A percentile compares a stretch with the other conserved stretches of the same genome.
These are phyloP conservation scores for Pseudogymnoascus sp. DNA, from an alignment of 2,329 filamentous ascomycete species.

Conservation along the genomic window DNA sequence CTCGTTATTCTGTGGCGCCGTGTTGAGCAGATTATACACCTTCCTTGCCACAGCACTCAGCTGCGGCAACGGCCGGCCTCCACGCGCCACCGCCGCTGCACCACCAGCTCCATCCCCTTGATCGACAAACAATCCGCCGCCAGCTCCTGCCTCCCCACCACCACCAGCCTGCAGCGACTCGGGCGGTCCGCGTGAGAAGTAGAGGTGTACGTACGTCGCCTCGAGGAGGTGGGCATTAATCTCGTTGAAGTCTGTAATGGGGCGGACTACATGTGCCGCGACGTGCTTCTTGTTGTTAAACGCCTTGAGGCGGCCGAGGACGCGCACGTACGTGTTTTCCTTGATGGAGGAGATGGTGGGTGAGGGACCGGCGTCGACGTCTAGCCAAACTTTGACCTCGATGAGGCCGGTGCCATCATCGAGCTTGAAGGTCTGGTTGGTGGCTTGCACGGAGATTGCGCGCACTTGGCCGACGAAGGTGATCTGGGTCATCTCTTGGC, in stretches of 20 bases:
- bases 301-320: conserved; percentile 75
- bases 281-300: conserved; percentile 82
- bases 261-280: conserved; percentile 71
- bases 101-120: conserved; percentile 29
- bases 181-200: conserved; percentile 64
- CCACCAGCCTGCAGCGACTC: conserved; percentile 31
- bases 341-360: conserved; percentile 47
- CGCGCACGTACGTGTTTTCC: conserved; percentile 72
- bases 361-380: conserved; percentile 36
- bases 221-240: conserved; percentile 88
- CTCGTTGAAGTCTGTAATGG: conserved; percentile 81
- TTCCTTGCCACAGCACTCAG: conserved; percentile 53
- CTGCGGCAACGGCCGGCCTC: conserved; percentile 31
- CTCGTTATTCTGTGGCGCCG: conserved; percentile 65
- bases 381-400: conserved; percentile 82
- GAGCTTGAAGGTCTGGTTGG: conserved; percentile 85
- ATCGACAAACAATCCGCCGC: conserved; percentile 31
- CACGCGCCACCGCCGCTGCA: conserved; percentile 24
- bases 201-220: conserved; percentile 79
- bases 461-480: conserved; percentile 89
- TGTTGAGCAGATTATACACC: conserved; percentile 64
- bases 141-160: conserved; percentile 24
- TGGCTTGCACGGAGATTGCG: conserved; percentile 75
- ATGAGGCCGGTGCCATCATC: conserved; percentile 92
- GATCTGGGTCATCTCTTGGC: conserved; percentile 59